Conservation (phyloP, 108 stramenopile genomes). For the Heterococcus sp. region DNA sequence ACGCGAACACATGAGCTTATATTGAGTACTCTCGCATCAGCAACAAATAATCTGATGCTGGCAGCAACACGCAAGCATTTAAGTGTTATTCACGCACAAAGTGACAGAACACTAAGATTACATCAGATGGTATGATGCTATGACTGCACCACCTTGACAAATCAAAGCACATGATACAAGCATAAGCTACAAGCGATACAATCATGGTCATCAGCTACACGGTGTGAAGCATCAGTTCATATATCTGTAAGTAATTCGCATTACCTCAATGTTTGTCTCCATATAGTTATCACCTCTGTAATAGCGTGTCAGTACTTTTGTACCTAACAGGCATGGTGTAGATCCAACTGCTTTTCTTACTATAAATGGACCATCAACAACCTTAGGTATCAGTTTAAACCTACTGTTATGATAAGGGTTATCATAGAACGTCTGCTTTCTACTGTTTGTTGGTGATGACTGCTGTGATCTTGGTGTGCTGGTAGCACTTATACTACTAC, state of each 20-base stretch:
- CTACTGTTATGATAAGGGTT: constrained; percentile 26
- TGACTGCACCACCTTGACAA: too few relatives aligned
- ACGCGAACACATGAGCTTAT: background rate
- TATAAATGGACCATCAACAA: constrained; percentile 86
- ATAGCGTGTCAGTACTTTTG: constrained; percentile 65
- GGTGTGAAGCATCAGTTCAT: too few relatives aligned
- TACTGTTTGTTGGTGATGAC: background rate
- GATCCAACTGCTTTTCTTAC: constrained; percentile 84
- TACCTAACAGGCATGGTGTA: constrained; percentile 86
- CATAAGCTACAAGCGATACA: too few relatives aligned
- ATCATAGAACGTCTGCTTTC: background rate
- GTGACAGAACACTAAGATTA: background rate
- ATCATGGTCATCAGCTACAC: too few relatives aligned
- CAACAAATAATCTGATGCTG: background rate
- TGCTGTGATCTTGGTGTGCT: constrained; percentile 2
- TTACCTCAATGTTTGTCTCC: constrained; percentile 19
- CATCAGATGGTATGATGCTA: too few relatives aligned
- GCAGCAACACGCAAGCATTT: background rate
- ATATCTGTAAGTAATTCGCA: too few relatives aligned
- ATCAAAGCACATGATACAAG: too few relatives aligned
- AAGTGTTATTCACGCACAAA: background rate
- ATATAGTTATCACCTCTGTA: constrained; percentile 20
- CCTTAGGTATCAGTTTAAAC: constrained; percentile 84
- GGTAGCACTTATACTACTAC: constrained; percentile 1
- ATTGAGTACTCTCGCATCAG: background rate